phyloP scores from a whole-genome alignment of 371 early-diverging fungal species.

The Rozella allomycis region DNA sequence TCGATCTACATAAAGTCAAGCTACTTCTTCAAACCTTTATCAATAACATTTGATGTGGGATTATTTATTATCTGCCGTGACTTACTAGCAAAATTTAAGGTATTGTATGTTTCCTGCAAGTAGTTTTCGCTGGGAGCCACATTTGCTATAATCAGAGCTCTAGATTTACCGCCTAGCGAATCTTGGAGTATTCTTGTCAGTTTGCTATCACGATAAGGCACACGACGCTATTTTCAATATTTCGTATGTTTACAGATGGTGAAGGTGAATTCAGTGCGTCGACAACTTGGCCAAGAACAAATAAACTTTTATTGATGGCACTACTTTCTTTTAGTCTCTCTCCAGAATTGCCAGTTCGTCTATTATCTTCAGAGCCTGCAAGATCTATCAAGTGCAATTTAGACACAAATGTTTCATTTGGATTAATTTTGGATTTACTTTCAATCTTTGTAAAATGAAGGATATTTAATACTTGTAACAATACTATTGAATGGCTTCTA shows the following conservation, averaged over 20 bases:
- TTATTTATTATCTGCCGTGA: slow-evolving; percentile 35
- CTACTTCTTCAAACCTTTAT: too few relatives aligned
- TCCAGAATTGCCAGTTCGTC: slow-evolving; percentile 37
- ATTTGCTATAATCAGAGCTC: slow-evolving; percentile 30
- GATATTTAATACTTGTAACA: slow-evolving; percentile 6
- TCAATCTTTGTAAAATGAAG: background rate
- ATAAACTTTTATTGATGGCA: slow-evolving; percentile 48
- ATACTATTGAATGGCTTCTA: slow-evolving; percentile 39
- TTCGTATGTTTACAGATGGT: slow-evolving; percentile 1
- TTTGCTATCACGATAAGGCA: slow-evolving; percentile 53
- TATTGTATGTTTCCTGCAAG: slow-evolving; percentile 12
- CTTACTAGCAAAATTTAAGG: slow-evolving; percentile 44
- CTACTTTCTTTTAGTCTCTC: slow-evolving; percentile 39
- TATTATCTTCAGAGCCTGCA: slow-evolving; percentile 55
- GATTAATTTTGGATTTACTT: slow-evolving; percentile 27
- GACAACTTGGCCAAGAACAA: slow-evolving; percentile 46
- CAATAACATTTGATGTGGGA: slow-evolving; percentile 2
- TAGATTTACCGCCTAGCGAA: slow-evolving; percentile 34
- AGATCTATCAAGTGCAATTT: slow-evolving; percentile 43
- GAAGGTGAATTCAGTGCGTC: slow-evolving; percentile 31
- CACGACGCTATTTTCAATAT: slow-evolving; percentile 13
- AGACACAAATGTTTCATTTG: slow-evolving; percentile 21
- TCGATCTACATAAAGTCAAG: too few relatives aligned
- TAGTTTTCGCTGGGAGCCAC: slow-evolving; percentile 3
- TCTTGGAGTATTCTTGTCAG: slow-evolving; percentile 49